Conservation (phyloP, 2,329 filamentous ascomycete genomes). For the Camptophora hylomeconis region DNA sequence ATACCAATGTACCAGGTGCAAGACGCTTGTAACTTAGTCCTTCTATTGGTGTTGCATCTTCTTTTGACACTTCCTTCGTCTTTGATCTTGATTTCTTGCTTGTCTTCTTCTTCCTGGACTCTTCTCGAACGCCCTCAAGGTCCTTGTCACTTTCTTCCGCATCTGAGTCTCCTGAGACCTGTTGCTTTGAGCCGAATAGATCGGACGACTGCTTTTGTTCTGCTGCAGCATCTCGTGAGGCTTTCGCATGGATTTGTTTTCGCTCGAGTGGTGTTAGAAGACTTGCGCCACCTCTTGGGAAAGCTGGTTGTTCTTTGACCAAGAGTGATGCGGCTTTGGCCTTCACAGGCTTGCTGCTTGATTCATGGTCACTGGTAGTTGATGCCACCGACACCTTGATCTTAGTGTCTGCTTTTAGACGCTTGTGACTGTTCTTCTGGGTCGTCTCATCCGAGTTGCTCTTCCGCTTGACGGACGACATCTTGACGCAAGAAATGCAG, state of each 20-base stretch:
- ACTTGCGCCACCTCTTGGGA: slow-evolving; percentile 84
- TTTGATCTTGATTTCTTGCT: slow-evolving; percentile 23
- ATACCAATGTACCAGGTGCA: slow-evolving; percentile 70
- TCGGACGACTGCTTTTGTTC: slow-evolving; percentile 51
- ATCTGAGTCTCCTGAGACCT: slow-evolving; percentile 27
- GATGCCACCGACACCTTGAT: too few species aligned
- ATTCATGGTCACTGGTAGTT: neutral
- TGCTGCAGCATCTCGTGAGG: slow-evolving; percentile 79
- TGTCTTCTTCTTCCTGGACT: slow-evolving; percentile 27
- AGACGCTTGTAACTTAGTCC: slow-evolving; percentile 85
- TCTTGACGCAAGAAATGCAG: too few species aligned
- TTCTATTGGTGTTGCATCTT: slow-evolving; percentile 51
- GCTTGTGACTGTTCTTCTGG: slow-evolving; percentile 4
- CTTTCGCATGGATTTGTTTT: slow-evolving; percentile 91
- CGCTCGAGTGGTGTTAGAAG: slow-evolving; percentile 85
- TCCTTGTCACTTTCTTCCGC: slow-evolving; percentile 41
- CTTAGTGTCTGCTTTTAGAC: slow-evolving; percentile 3
- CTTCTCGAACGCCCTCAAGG: slow-evolving; percentile 32
- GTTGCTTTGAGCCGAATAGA: slow-evolving; percentile 7
- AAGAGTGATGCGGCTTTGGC: slow-evolving; percentile 12
- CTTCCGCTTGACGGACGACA: slow-evolving; percentile 15
- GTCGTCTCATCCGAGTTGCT: slow-evolving; percentile 4
- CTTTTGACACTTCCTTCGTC: slow-evolving; percentile 40
- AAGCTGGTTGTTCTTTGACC: slow-evolving; percentile 66
- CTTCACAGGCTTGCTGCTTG: slow-evolving; percentile 4